Evolutionary conservation across 1,284 basidiomycete species (phyloP).

Genomic region (Moniliophthora roreri): DNA sequence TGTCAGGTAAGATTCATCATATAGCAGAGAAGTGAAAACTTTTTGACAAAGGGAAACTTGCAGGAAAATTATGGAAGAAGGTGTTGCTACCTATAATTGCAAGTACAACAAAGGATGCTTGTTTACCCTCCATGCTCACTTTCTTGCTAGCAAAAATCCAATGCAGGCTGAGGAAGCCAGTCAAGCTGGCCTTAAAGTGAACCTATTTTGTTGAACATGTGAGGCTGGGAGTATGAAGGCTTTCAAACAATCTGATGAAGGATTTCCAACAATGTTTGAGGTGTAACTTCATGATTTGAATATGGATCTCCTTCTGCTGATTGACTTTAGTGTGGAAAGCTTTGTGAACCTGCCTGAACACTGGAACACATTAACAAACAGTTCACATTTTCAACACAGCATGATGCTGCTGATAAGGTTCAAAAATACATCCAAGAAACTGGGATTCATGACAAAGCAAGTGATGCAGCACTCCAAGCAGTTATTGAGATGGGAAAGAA

Average conservation of each 20-base stretch:
- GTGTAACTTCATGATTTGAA: neutral
- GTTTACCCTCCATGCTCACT: slow-evolving; percentile 11
- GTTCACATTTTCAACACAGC: slow-evolving; percentile 8
- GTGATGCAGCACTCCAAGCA: slow-evolving; percentile 3
- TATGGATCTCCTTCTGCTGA: slow-evolving; percentile 14
- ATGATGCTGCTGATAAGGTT: slow-evolving; percentile 28
- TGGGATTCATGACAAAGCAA: slow-evolving; percentile 14
- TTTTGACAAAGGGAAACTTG: neutral
- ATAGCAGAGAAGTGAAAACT: neutral
- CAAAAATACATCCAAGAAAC: slow-evolving; percentile 28
- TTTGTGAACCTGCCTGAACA: neutral
- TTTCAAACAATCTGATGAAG: slow-evolving; percentile 21
- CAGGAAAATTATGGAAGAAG: neutral
- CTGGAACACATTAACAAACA: neutral
- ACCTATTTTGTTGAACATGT: slow-evolving; percentile 24
- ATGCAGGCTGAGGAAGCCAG: slow-evolving; percentile 24
- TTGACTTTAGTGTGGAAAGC: slow-evolving; percentile 2
- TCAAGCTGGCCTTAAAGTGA: slow-evolving; percentile 23
- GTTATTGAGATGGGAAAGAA: slow-evolving; percentile 15
- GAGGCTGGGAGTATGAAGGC: slow-evolving; percentile 21
- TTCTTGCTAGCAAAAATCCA: slow-evolving; percentile 29
- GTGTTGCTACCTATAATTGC: neutral
- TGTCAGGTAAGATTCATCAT: neutral
- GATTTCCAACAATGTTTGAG: slow-evolving; percentile 6
- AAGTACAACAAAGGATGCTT: neutral